phyloP scores from a whole-genome alignment of 805 yeast genomes.

The Hanseniaspora clermontiae region DNA sequence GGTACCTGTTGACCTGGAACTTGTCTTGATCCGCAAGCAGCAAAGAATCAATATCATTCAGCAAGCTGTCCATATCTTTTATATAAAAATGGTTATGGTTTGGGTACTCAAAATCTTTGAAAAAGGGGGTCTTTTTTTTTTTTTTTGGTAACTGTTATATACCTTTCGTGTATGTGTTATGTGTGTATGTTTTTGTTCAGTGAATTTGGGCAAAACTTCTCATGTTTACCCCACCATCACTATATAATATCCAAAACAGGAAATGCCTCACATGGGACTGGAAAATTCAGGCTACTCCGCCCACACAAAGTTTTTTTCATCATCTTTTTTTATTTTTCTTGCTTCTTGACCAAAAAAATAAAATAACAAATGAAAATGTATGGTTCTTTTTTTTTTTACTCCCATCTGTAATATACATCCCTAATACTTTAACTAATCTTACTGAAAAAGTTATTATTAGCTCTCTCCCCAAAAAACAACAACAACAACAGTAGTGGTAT shows the following conservation, averaged over 20 bases:
- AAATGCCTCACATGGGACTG: background rate
- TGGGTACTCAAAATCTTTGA: too few species aligned
- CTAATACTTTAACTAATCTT: background rate
- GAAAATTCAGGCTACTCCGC: background rate
- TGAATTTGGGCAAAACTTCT: too few species aligned
- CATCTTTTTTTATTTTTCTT: too few species aligned
- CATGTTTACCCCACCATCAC: background rate
- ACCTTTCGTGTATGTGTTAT: too few species aligned
- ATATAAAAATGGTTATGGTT: background rate
- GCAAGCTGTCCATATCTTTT: background rate
- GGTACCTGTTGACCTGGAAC: background rate
- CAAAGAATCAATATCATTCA: slow-evolving; percentile 1
- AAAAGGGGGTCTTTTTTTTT: too few species aligned
- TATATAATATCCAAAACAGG: background rate
- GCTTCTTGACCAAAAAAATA: background rate
- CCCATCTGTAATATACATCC: background rate
- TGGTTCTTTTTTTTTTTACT: background rate
- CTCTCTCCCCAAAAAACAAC: too few species aligned
- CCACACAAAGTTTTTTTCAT: too few species aligned
- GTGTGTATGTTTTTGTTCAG: too few species aligned
- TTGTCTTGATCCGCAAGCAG: background rate
- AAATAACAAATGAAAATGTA: too few species aligned
- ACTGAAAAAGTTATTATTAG: too few species aligned
- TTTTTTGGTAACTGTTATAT: too few species aligned
- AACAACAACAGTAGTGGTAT: too few species aligned